Evolutionary conservation across 495 filamentous ascomycete species (phyloP).

Genomic region (Penicillium subrubescens): DNA sequence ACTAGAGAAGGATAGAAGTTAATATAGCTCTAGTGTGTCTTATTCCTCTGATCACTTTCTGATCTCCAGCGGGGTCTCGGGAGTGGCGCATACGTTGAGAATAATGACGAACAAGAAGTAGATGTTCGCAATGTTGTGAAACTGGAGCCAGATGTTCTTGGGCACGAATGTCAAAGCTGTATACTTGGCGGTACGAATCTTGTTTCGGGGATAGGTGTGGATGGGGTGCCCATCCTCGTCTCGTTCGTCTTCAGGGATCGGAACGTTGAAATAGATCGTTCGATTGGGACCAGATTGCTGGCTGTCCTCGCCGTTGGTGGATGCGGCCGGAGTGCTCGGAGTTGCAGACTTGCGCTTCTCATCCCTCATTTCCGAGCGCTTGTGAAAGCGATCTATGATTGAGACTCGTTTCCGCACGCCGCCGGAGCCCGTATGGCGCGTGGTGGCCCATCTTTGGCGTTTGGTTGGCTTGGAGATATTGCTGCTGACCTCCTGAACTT

Average conservation of each 20-base stretch:
- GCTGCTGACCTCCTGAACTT: conserved; percentile 42
- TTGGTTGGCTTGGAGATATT: conserved; percentile 62
- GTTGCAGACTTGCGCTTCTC: conserved; percentile 69
- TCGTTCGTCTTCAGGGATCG: conserved; percentile 73
- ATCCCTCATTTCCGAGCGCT: conserved; percentile 53
- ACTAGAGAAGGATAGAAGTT: conserved; percentile 53
- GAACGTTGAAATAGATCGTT: conserved; percentile 82
- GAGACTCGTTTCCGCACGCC: conserved; percentile 79
- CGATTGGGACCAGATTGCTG: conserved; percentile 33
- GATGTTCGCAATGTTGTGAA: conserved; percentile 97
- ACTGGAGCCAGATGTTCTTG: conserved; percentile 95
- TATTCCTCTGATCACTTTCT: background rate
- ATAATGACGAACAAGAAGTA: conserved; percentile 98
- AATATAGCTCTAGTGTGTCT: background rate
- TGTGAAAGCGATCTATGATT: conserved; percentile 77
- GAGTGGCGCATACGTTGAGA: conserved; percentile 69
- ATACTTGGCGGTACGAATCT: conserved; percentile 97
- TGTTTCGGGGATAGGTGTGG: conserved; percentile 80
- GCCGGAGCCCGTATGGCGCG: conserved; percentile 71
- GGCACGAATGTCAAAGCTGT: conserved; percentile 95
- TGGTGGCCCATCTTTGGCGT: conserved; percentile 92
- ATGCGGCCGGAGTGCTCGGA: conserved; percentile 33
- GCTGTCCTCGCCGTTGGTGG: conserved; percentile 43
- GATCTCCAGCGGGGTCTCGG: background rate
- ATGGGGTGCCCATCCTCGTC: conserved; percentile 81